phyloP scores from a whole-genome alignment of 306 rosid genomes.

The Citrullus amarus region DNA sequence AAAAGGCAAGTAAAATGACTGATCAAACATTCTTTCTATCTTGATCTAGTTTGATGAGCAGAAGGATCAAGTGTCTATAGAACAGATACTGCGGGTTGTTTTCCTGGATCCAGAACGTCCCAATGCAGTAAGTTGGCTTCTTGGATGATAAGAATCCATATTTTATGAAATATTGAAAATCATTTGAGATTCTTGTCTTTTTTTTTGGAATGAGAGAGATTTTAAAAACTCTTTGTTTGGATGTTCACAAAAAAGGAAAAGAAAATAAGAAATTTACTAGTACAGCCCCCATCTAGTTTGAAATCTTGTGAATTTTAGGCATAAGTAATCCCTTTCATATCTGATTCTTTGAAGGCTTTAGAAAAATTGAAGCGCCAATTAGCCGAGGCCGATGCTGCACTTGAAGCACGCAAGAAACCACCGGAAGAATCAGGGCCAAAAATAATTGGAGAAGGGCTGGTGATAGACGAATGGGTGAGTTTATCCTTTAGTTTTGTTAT shows the following conservation, averaged over 20 bases:
- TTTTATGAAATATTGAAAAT: not conserved
- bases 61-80: conserved; percentile 77
- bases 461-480: conserved; percentile 94
- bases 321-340: not conserved
- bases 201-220: not conserved
- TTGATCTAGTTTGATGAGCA: conserved; percentile 81
- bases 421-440: conserved; percentile 61
- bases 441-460: conserved; percentile 85
- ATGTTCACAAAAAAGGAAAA: not conserved
- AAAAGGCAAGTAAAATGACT: not conserved
- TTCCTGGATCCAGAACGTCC: conserved; percentile 85
- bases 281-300: not conserved
- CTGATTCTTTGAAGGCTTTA: conserved; percentile 29
- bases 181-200: not conserved
- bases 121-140: conserved; percentile 42
- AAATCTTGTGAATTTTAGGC: not conserved
- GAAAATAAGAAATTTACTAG: not conserved
- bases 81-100: conserved; percentile 77
- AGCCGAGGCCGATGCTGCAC: conserved; percentile 72
- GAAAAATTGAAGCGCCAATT: conserved; percentile 66
- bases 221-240: not conserved
- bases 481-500: not conserved
- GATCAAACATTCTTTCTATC: not conserved
- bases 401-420: conserved; percentile 70
- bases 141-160: not conserved